phyloP scores from a whole-genome alignment of 306 rosid species.

The Argentina anserina region DNA sequence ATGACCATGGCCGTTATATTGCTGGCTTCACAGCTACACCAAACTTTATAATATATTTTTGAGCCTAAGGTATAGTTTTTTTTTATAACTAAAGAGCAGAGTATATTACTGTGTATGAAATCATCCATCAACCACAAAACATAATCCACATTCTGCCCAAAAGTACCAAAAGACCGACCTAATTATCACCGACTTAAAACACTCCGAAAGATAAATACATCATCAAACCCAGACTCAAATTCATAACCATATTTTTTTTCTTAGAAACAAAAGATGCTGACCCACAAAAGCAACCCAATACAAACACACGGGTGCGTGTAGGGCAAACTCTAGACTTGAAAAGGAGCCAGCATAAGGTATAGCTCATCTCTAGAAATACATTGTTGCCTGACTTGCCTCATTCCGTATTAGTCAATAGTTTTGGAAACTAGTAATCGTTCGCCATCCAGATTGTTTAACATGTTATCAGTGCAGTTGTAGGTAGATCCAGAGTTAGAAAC shows the following conservation, averaged over 20 bases:
- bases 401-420: too few relatives aligned
- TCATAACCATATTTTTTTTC: neutral
- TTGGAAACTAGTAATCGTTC: too few relatives aligned
- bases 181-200: constrained; percentile 1
- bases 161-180: neutral
- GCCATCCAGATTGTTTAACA: too few relatives aligned
- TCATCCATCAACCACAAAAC: constrained; percentile 8
- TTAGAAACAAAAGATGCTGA: neutral
- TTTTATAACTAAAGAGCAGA: too few relatives aligned
- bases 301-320: neutral
- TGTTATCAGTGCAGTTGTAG: too few relatives aligned
- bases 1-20: constrained; percentile 38
- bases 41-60: neutral
- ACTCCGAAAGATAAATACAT: neutral
- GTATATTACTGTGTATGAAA: constrained; percentile 18
- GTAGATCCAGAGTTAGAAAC: too few relatives aligned
- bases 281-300: constrained; percentile 3
- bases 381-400: too few relatives aligned
- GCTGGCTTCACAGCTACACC: constrained; percentile 37
- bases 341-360: constrained; percentile 7
- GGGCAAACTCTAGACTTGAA: neutral
- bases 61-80: too few relatives aligned
- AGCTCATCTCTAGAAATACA: too few relatives aligned
- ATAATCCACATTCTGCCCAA: constrained; percentile 11
- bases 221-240: neutral